A percentile compares a stretch with the other conserved stretches of the same genome.
phyloP scores from a whole-genome alignment of 352 stramenopile genomes.

The Blastocystis sp. region DNA sequence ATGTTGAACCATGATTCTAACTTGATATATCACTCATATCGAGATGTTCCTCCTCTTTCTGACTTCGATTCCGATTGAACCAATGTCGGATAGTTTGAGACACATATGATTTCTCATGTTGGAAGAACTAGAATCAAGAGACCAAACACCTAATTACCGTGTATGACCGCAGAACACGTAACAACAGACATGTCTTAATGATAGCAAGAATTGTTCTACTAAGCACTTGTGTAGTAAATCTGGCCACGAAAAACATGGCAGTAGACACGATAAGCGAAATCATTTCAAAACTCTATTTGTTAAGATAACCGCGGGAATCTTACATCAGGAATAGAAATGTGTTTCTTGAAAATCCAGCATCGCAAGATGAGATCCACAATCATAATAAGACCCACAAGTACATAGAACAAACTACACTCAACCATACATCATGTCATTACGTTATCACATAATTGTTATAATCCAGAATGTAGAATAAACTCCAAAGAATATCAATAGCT shows the following conservation, averaged over 20 bases:
- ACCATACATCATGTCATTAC: background rate
- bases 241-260: background rate
- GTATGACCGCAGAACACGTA: conserved; percentile 7
- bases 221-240: background rate
- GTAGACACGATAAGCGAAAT: background rate
- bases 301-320: background rate
- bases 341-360: background rate
- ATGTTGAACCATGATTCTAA: background rate
- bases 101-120: conserved; percentile 7
- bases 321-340: background rate
- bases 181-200: conserved; percentile 4
- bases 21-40: conserved; percentile 48
- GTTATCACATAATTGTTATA: background rate
- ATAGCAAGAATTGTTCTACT: background rate
- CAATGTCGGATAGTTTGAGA: conserved; percentile 6
- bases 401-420: background rate
- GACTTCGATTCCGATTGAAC: conserved; percentile 57
- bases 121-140: conserved; percentile 22
- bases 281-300: background rate
- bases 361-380: background rate
- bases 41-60: conserved; percentile 51
- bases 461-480: conserved; percentile 16
- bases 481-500: background rate
- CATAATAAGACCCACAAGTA: background rate
- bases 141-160: background rate